Evolutionary conservation across 495 filamentous ascomycete species (phyloP), one percentile per base, ranked within the genome.

Genomic region (Talaromyces liani): DNA sequence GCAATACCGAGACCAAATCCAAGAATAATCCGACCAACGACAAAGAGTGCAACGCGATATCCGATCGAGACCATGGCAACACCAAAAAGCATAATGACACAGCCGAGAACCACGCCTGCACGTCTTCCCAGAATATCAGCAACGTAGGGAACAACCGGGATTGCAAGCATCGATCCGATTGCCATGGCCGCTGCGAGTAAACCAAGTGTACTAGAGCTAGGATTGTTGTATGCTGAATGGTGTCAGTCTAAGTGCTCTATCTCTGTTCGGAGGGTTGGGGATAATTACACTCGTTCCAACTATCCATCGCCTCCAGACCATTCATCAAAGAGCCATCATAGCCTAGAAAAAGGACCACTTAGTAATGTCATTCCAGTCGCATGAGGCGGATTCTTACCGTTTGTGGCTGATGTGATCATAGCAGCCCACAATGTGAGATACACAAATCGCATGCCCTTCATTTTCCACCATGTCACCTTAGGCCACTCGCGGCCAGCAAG

Each of bases 101-200:
- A 87, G 47, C 87, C 87, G 62, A 85, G 73, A 56, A 84, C 73
- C 60, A 89, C 84, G 58, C 85, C 84, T 63, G 79, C 49, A 64
- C 86, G 84, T 51, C 87, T 85, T 62, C 87, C 87, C 56, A 83
- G 71, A 62, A 81, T 75, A 75, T 89, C 87, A 47, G 85, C 83
- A 56, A 86, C 69, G 65, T 84, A 76, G 10, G 87, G 87, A 6
- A 88, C 86, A 8, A 87, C 69, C 33, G 87, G 87, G 57, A 89
- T 85, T 27, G 85, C 85, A 47, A 75, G 76, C 65, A 90, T 78
- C 61, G 80, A 84, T 63, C 87, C 87, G 63, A 89, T 83, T 66
- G 85, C 84, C 80, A 89, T 87, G 68, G 89, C 80, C n/a, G 85
- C 84, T 59, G 79, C 83, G 9, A 91, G 81, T 45, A 90, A 79